Base-by-base conservation (phyloP, 192 early-diverging fungal genomes). In the Umbelopsis sp. region DNA sequence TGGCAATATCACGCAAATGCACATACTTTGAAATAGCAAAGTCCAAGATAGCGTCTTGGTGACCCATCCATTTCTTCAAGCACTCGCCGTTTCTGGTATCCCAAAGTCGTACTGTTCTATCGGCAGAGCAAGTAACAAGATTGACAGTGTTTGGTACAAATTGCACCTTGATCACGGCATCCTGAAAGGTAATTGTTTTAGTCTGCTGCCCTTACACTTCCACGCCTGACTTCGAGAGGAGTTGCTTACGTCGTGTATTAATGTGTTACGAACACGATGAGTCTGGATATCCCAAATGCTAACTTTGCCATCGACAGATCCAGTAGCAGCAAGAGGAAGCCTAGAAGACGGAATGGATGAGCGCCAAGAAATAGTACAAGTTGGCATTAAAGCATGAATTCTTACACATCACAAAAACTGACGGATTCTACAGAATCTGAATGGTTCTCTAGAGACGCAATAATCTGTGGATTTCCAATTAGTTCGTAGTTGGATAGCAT, bases 261-360 rank as follows among this genome's bases (percentile, higher is more conserved):
- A 81, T 20, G 92, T 93, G 16, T 90, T 83, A n/a, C 97, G 91
- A 41, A 96, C 82, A 43, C 90, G 89, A 83, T 93, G 85, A 0
- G 88, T 89, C 65, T 86, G 88, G n/a, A 94, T 81, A 71, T 99
- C 98, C 95, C 97, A 98, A 70, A 99, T 87, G 49, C 86, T 91
- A 52, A 99, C 79, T 36, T 86, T 87, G n/a, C 93, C 93, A 80
- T 98, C 97, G 20, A 96, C 86, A 0, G 93, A 93, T 3, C 89
- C 93, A 4, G 94, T 94, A 0, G 95, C 94, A 8, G 91, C 93
- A 66, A 97, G 71, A 7, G 92, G 86, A 59, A 89, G 78, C 38
- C 84, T 83, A 76, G 74, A 56, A 71, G 62, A 11, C 0, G 24
- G 0, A 26, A 51, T 65, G 21, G 29, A 29, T 21, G 52, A 17